Percentiles rank a stretch among this genome's conserved stretches.
phyloP scores from a whole-genome alignment of 2,329 filamentous ascomycete genomes.

The Aureobasidium subglaciale region DNA sequence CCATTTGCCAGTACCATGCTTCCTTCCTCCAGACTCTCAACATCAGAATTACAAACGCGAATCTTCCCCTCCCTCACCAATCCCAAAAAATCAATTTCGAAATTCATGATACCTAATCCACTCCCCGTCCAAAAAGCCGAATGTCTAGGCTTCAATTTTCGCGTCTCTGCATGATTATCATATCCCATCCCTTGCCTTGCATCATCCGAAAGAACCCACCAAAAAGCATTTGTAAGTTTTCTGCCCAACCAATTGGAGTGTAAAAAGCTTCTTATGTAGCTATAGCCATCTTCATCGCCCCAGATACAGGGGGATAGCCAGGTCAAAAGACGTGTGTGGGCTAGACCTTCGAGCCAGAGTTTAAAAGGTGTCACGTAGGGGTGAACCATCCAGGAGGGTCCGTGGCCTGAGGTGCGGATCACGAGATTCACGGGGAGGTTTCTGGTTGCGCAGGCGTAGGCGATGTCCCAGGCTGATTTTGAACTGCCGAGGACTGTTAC shows the following conservation, averaged over 20 bases:
- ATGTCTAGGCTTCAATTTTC: constrained; percentile 37
- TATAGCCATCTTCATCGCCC: constrained; percentile 57
- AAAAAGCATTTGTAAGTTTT: constrained; percentile 49
- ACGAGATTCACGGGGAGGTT: constrained; percentile 51
- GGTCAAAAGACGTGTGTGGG: constrained; percentile 59
- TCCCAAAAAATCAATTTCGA: constrained; percentile 48
- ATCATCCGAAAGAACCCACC: constrained; percentile 50
- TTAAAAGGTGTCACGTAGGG: constrained; percentile 61
- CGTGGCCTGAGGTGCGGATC: constrained; percentile 52
- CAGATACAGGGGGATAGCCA: constrained; percentile 72
- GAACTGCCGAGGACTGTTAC: constrained; percentile 53
- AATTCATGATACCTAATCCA: constrained; percentile 55
- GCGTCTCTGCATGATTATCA: constrained; percentile 35
- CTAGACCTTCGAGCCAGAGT: constrained; percentile 60
- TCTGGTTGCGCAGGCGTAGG: constrained; percentile 49
- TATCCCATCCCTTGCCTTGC: constrained; percentile 42
- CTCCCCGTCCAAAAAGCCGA: constrained; percentile 47
- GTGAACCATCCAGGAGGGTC: constrained; percentile 54
- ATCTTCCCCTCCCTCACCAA: constrained; percentile 49
- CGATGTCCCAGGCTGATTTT: constrained; percentile 59
- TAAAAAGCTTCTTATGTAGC: constrained; percentile 47
- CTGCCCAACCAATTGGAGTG: constrained; percentile 53
- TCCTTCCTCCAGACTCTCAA: constrained; percentile 41
- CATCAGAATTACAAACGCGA: constrained; percentile 48
- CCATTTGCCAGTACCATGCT: constrained; percentile 45